phyloP scores from a whole-genome alignment of 805 yeast species.

The Candida dajiaensis region DNA sequence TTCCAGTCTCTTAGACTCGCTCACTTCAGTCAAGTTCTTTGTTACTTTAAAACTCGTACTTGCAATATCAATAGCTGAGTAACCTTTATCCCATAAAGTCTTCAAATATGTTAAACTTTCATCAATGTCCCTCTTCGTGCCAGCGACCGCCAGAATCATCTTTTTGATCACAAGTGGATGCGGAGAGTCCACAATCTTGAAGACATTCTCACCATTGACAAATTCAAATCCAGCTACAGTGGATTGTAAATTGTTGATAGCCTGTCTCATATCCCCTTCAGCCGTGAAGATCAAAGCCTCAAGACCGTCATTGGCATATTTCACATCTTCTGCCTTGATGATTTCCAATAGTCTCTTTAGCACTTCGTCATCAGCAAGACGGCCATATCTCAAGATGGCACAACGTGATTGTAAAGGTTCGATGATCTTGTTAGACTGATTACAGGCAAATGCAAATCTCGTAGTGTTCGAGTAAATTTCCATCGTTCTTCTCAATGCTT shows the following conservation, averaged over 20 bases:
- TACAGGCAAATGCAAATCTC: conserved; percentile 97
- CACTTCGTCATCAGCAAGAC: conserved; percentile 80
- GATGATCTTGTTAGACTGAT: conserved; percentile 88
- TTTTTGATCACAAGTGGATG: conserved; percentile 82
- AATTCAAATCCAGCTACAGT: conserved; percentile 91
- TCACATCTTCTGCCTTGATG: conserved; percentile 60
- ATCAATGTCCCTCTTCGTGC: conserved; percentile 43
- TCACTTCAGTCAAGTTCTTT: conserved; percentile 62
- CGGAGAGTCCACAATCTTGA: conserved; percentile 93
- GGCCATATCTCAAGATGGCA: conserved; percentile 83
- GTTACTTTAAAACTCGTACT: conserved; percentile 86
- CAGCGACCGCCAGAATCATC: conserved; percentile 49
- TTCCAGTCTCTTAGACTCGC: conserved; percentile 66
- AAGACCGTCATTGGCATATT: conserved; percentile 83
- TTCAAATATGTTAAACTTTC: conserved; percentile 58
- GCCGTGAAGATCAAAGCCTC: conserved; percentile 92
- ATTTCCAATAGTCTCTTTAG: conserved; percentile 69
- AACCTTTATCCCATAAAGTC: conserved; percentile 82
- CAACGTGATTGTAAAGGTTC: conserved; percentile 97
- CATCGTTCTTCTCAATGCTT: conserved; percentile 91
- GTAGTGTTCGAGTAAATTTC: conserved; percentile 94
- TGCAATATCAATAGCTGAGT: conserved; percentile 87
- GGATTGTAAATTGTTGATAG: conserved; percentile 87
- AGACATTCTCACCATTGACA: conserved; percentile 89
- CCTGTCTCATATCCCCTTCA: conserved; percentile 99